Evolutionary conservation across 1,284 basidiomycete species (phyloP), one percentile per base, ranked within the genome.

Genomic region (Trametes sp.): DNA sequence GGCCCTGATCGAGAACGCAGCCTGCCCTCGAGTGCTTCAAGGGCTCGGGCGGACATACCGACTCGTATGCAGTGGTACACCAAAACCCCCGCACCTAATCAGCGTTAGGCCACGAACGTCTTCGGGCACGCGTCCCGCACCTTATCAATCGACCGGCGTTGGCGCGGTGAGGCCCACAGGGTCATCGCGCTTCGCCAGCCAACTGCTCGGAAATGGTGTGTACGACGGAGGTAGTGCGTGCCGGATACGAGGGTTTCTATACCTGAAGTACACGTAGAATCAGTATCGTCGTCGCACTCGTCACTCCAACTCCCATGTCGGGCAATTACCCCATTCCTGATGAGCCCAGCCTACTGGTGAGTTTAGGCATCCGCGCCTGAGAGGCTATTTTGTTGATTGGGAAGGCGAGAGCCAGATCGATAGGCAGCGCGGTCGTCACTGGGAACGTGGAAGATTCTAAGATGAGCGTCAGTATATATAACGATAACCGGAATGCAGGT

Each of bases 331-430:
- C 36, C 52, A 54, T 50, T 46, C 29, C 41, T 42, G 52, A 54
- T 50, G 45, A 16, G 33, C 59, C 59, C 42, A 44, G 13, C 13
- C 36, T 42, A 24, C 28, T 54, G 59, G 59, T 60, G 59, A 60
- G 59, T 60, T 54, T 60, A 60, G 59, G 52, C 59, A 60, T 50
- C 45, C 52, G 59, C 59, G 52, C 31, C 59, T 60, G 46, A 35
- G 46, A 60, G 52, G 52, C 52, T 50, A 51, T 31, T 24, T n/a
- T 35, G n/a, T 54, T 26, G 36, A 28, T 54, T 31, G 35, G 59
- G 52, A 49, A 60, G 28, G 52, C 11, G 13, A 33, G 52, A 21
- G 33, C 53, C 52, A 54, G 38, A 49, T 58, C 48, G 41, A 38
- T 45, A 36, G 45, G 33, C 33, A 21, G 45, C 54, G 14, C 21